Conservation (phyloP, 306 rosid species). For the Senna siamea region DNA sequence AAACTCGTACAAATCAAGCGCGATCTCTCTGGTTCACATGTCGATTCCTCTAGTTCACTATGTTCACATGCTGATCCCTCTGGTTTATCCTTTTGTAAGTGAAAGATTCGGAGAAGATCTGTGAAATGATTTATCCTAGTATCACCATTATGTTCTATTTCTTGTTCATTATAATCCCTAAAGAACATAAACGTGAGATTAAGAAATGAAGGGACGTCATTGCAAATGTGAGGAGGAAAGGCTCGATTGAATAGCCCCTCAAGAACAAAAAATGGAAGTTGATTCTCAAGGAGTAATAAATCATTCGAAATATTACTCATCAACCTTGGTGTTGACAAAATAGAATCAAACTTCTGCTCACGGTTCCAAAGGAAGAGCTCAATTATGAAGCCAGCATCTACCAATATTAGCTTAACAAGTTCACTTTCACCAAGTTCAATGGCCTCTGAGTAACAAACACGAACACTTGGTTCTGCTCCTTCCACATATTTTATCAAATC, state of each 20-base stretch:
- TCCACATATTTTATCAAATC: background rate
- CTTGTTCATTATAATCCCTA: background rate
- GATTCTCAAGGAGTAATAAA: conserved; percentile 8
- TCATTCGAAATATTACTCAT: background rate
- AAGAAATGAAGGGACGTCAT: background rate
- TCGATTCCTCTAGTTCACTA: too few relatives aligned
- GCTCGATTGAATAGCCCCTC: background rate
- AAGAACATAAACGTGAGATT: background rate
- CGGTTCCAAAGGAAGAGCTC: background rate
- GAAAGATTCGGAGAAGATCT: background rate
- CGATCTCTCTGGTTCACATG: too few relatives aligned
- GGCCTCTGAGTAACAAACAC: too few relatives aligned
- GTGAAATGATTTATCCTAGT: background rate
- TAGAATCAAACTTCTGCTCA: background rate
- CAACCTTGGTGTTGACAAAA: background rate
- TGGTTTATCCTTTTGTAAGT: background rate
- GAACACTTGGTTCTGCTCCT: background rate
- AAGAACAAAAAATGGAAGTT: conserved; percentile 25
- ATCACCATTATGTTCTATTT: background rate
- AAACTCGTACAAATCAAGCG: too few relatives aligned
- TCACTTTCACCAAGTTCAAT: background rate
- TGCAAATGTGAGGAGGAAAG: background rate
- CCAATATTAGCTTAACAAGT: background rate
- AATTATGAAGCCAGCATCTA: background rate
- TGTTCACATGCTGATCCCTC: too few relatives aligned